phyloP scores from a whole-genome alignment of 2,329 filamentous ascomycete species.

The Eutypa lata region DNA sequence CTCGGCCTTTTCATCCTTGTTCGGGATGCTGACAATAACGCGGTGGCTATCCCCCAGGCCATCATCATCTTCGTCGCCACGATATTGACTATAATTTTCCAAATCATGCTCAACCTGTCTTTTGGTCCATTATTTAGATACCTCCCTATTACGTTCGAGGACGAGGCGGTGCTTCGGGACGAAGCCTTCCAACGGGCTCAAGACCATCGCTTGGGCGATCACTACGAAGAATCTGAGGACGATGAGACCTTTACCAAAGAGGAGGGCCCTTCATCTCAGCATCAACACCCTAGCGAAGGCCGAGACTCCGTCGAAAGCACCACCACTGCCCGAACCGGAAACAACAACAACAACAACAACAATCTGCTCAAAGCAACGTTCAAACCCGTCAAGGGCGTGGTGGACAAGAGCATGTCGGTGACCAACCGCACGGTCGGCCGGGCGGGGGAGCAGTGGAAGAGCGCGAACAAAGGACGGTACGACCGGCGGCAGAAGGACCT shows the following conservation, averaged over 20 bases:
- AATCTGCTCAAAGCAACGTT: slow-evolving; percentile 11
- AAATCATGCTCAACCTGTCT: slow-evolving; percentile 74
- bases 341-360: slow-evolving; percentile 20
- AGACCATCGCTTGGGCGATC: slow-evolving; percentile 63
- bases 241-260: slow-evolving; percentile 34
- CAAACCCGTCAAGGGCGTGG: slow-evolving; percentile 44
- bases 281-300: slow-evolving; percentile 24
- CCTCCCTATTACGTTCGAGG: slow-evolving; percentile 90
- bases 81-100: slow-evolving; percentile 71
- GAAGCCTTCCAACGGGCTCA: slow-evolving; percentile 82
- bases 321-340: no score
- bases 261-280: slow-evolving; percentile 35
- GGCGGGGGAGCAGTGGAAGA: slow-evolving; percentile 36
- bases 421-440: slow-evolving; percentile 42
- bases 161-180: slow-evolving; percentile 89
- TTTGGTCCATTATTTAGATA: slow-evolving; percentile 86
- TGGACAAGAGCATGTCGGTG: slow-evolving; percentile 46
- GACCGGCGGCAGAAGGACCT: slow-evolving; percentile 57
- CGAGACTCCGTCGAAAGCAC: slow-evolving; percentile 40
- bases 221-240: slow-evolving; percentile 49
- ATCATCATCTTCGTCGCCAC: slow-evolving; percentile 79
- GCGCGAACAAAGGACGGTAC: slow-evolving; percentile 46
- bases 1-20: slow-evolving; percentile 87
- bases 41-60: slow-evolving; percentile 70
- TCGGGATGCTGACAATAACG: slow-evolving; percentile 48